These are phyloP conservation scores for Rhizopogon hawkerae DNA, from an alignment of 1,284 basidiomycete genomes.

Conservation along the genomic window DNA sequence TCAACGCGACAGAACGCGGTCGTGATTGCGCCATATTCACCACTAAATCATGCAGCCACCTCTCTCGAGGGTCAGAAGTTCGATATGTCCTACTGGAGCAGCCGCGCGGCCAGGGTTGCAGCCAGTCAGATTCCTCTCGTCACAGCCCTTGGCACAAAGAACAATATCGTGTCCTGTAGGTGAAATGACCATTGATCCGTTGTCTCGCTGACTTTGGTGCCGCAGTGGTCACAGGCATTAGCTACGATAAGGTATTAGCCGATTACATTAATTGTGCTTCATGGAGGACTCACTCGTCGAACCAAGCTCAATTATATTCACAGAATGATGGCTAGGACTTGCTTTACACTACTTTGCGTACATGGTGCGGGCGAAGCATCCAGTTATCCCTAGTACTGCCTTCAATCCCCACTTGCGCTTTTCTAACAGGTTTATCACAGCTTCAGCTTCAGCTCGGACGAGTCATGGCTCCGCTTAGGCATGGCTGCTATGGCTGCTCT, in stretches of 20 bases:
- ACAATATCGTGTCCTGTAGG: conserved; percentile 54
- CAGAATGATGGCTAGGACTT: conserved; percentile 41
- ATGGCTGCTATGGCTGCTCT: conserved; percentile 31
- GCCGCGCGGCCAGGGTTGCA: conserved; percentile 43
- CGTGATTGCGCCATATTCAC: background rate
- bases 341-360: conserved; percentile 42
- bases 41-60: conserved; percentile 30
- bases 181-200: background rate
- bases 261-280: background rate
- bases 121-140: conserved; percentile 54
- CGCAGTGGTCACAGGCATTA: conserved; percentile 50
- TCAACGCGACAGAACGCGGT: background rate
- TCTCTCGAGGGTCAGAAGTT: conserved; percentile 14
- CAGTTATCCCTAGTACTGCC: no score
- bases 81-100: conserved; percentile 34
- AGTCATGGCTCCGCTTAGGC: conserved; percentile 34
- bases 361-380: conserved; percentile 38
- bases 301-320: conserved; percentile 44
- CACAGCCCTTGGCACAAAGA: conserved; percentile 52
- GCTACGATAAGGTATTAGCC: conserved; percentile 45
- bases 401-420: background rate
- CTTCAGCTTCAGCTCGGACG: background rate
- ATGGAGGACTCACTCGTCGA: conserved; percentile 3
- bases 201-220: conserved; percentile 7
- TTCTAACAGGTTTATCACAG: conserved; percentile 6